Evolutionary conservation across 192 early-diverging fungal species (phyloP).

Genomic region (Coemansia sp.): DNA sequence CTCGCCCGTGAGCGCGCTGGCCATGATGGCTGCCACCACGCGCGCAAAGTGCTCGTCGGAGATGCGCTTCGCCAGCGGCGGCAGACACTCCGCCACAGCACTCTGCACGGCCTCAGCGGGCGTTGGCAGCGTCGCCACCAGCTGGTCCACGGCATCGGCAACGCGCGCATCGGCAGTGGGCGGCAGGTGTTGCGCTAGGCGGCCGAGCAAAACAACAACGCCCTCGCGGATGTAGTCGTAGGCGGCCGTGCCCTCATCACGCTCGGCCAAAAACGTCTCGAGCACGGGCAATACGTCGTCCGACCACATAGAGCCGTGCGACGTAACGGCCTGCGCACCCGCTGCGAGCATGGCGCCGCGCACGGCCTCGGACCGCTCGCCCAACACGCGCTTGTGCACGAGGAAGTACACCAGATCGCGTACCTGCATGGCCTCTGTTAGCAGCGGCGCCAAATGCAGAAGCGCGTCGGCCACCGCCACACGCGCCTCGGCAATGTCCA

Average conservation of each 20-base stretch:
- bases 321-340: slow-evolving; percentile 73
- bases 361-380: slow-evolving; percentile 79
- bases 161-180: slow-evolving; percentile 65
- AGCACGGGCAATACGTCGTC: slow-evolving; percentile 72
- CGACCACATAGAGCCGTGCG: slow-evolving; percentile 67
- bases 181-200: slow-evolving; percentile 84
- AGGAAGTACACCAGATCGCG: slow-evolving; percentile 71
- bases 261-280: slow-evolving; percentile 72
- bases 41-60: slow-evolving; percentile 56
- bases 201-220: slow-evolving; percentile 90
- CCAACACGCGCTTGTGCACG: slow-evolving; percentile 80
- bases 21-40: slow-evolving; percentile 65
- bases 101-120: slow-evolving; percentile 94
- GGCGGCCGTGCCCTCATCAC: slow-evolving; percentile 67
- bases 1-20: slow-evolving; percentile 65
- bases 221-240: slow-evolving; percentile 90
- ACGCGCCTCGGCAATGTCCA: slow-evolving; percentile 80
- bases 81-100: slow-evolving; percentile 92
- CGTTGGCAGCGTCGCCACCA: slow-evolving; percentile 88
- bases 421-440: slow-evolving; percentile 56
- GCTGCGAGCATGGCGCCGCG: slow-evolving; percentile 84
- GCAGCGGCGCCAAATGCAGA: slow-evolving; percentile 61
- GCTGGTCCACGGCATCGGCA: slow-evolving; percentile 76
- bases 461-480: slow-evolving; percentile 80
- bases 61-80: slow-evolving; percentile 81